These are phyloP conservation scores for Colletotrichum melonis DNA, from an alignment of 2,329 filamentous ascomycete species.

Conservation along the genomic window DNA sequence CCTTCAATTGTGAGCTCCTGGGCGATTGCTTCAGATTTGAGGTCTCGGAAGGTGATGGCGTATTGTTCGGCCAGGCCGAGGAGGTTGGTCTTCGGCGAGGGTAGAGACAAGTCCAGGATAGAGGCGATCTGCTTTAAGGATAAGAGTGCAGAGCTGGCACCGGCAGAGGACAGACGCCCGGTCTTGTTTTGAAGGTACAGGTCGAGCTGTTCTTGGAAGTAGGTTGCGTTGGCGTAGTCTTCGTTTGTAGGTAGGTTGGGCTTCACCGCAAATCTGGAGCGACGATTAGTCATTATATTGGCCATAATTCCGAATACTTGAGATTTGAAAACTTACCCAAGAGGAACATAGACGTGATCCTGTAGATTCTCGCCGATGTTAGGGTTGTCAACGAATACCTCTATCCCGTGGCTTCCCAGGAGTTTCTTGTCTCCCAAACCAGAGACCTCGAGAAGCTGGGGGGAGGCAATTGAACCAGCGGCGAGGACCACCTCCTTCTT, in stretches of 20 bases:
- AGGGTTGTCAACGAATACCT: constrained; percentile 46
- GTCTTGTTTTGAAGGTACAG: constrained; percentile 27
- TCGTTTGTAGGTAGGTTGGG: constrained; percentile 26
- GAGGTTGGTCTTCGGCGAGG: background rate
- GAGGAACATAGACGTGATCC: constrained; percentile 42
- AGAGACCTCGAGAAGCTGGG: constrained; percentile 69
- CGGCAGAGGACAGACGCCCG: constrained; percentile 26
- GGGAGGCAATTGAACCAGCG: constrained; percentile 68
- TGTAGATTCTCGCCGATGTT: constrained; percentile 53
- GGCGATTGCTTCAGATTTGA: constrained; percentile 8
- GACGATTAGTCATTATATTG: background rate
- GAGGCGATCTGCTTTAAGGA: constrained; percentile 25
- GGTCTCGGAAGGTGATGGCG: constrained; percentile 10
- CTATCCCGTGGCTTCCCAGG: constrained; percentile 44
- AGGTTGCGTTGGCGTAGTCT: constrained; percentile 26
- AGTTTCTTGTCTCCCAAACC: constrained; percentile 62
- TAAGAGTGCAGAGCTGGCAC: constrained; percentile 24
- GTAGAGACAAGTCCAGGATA: background rate
- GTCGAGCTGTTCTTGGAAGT: constrained; percentile 29
- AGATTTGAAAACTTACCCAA: background rate
- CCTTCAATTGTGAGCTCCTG: constrained; percentile 31
- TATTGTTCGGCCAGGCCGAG: constrained; percentile 19
- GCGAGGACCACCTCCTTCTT: constrained; percentile 66
- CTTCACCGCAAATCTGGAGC: constrained; percentile 19
- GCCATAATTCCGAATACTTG: accelerated